phyloP scores from a whole-genome alignment of 768 basidiomycete species.

The Russula vinacea region DNA sequence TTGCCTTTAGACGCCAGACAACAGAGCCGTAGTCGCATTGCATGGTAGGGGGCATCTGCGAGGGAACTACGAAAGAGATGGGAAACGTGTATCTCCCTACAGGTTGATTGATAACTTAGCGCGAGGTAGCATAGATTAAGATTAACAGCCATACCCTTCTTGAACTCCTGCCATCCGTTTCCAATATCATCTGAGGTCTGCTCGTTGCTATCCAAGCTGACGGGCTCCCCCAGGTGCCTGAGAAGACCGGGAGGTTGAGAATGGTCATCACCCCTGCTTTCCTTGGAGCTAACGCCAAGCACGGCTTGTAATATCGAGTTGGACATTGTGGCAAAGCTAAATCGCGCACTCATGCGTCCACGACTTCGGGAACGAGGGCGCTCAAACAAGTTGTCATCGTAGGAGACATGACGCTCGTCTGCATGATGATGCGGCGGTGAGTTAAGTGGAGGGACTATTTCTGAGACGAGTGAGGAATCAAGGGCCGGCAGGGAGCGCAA shows the following conservation, averaged over 20 bases:
- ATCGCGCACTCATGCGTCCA: constrained; percentile 20
- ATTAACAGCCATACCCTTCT: constrained; percentile 55
- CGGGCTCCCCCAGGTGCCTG: constrained; percentile 41
- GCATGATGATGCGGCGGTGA: not conserved
- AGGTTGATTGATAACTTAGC: not conserved
- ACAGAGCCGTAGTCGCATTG: constrained; percentile 73
- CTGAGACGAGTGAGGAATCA: constrained; percentile 19
- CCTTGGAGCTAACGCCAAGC: constrained; percentile 17
- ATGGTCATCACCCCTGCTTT: constrained; percentile 26
- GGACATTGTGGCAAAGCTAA: constrained; percentile 25
- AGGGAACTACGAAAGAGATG: constrained; percentile 84
- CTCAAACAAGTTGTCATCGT: not conserved
- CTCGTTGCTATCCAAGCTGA: constrained; percentile 41
- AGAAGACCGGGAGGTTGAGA: constrained; percentile 38
- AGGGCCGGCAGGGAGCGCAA: constrained; percentile 34
- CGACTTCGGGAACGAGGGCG: constrained; percentile 22
- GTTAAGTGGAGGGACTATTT: not conserved
- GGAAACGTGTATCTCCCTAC: constrained; percentile 95
- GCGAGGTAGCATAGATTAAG: not conserved
- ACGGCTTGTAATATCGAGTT: constrained; percentile 24
- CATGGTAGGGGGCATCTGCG: constrained; percentile 73
- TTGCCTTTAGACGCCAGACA: constrained; percentile 75
- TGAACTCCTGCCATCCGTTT: constrained; percentile 81
- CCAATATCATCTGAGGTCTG: constrained; percentile 38
- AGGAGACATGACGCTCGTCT: not conserved